A percentile compares a stretch with the other conserved stretches of the same genome.
These are phyloP conservation scores for Irineochytrium annulatum DNA, from an alignment of 192 early-diverging fungal genomes.

Conservation along the genomic window DNA sequence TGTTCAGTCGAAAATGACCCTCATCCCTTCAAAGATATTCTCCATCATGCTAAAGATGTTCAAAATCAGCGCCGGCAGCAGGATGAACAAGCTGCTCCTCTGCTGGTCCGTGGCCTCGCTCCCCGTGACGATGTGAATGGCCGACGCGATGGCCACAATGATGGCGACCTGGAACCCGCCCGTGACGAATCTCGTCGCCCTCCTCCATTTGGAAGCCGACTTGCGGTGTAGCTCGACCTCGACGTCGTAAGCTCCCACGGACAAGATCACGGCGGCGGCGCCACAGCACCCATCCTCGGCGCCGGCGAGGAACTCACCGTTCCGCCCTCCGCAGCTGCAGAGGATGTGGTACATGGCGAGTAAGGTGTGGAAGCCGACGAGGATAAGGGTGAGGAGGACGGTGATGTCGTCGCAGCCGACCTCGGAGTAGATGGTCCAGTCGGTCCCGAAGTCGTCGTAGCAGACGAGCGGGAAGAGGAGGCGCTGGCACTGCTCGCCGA, in stretches of 20 bases:
- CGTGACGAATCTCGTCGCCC: constrained; percentile 28
- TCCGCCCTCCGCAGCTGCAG: constrained; percentile 22
- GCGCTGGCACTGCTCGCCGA: constrained; percentile 22
- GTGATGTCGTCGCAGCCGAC: constrained; percentile 38
- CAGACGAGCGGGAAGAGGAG: constrained; percentile 41
- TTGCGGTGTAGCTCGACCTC: constrained; percentile 29
- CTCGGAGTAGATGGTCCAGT: constrained; percentile 43
- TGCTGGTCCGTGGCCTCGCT: constrained; percentile 22
- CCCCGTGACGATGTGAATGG: constrained; percentile 35
- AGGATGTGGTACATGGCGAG: constrained; percentile 32
- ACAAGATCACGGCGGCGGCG: constrained; percentile 36
- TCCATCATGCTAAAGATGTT: constrained; percentile 41
- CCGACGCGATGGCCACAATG: constrained; percentile 28
- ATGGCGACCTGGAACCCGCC: constrained; percentile 39
- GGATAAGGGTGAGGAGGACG: constrained; percentile 37
- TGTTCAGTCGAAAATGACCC: constrained; percentile 10
- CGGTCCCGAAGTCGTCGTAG: constrained; percentile 38
- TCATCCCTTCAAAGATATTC: constrained; percentile 41
- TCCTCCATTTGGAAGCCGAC: constrained; percentile 21
- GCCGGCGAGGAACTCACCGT: constrained; percentile 42
- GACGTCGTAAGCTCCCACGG: constrained; percentile 35
- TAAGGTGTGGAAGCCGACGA: constrained; percentile 42
- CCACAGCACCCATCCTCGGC: constrained; percentile 52
- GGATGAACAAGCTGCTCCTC: constrained; percentile 32
- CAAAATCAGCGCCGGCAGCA: constrained; percentile 35